Evolutionary conservation across 2,329 filamentous ascomycete species (phyloP).

Genomic region (Ophiostoma himal-ulmi): DNA sequence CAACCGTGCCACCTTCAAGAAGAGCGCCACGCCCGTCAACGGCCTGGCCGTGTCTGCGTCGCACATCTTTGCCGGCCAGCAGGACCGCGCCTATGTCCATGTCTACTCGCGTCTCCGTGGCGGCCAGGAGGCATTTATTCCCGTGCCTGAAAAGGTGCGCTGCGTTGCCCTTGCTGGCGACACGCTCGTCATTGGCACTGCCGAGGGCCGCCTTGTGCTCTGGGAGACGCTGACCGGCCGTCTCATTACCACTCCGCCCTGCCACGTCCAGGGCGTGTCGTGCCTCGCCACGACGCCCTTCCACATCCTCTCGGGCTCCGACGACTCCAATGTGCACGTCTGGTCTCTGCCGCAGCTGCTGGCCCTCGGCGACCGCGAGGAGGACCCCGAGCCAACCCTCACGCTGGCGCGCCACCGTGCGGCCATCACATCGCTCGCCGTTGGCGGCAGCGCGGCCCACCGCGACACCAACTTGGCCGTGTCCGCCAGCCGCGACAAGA

Average conservation of each 20-base stretch:
- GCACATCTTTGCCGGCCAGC: constrained; percentile 87
- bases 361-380: constrained; percentile 37
- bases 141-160: constrained; percentile 80
- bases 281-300: constrained; percentile 65
- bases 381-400: constrained; percentile 61
- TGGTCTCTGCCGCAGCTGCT: constrained; percentile 79
- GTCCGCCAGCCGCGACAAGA: constrained; percentile 79
- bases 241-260: constrained; percentile 66
- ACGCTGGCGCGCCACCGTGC: constrained; percentile 74
- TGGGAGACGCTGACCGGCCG: constrained; percentile 86
- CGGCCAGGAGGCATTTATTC: constrained; percentile 81
- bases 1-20: constrained; percentile 80
- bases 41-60: constrained; percentile 72
- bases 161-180: constrained; percentile 68
- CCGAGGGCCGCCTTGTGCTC: constrained; percentile 76
- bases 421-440: constrained; percentile 59
- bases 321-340: constrained; percentile 85
- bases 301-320: constrained; percentile 70
- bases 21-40: constrained; percentile 74
- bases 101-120: constrained; percentile 81
- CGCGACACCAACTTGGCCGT: constrained; percentile 72
- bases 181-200: constrained; percentile 73
- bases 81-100: constrained; percentile 85
- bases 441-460: constrained; percentile 58
- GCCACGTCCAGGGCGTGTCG: constrained; percentile 75